These are phyloP conservation scores for Rhynchospora pubera DNA, from an alignment of 176 grass and related monocot species.

Conservation along the genomic window DNA sequence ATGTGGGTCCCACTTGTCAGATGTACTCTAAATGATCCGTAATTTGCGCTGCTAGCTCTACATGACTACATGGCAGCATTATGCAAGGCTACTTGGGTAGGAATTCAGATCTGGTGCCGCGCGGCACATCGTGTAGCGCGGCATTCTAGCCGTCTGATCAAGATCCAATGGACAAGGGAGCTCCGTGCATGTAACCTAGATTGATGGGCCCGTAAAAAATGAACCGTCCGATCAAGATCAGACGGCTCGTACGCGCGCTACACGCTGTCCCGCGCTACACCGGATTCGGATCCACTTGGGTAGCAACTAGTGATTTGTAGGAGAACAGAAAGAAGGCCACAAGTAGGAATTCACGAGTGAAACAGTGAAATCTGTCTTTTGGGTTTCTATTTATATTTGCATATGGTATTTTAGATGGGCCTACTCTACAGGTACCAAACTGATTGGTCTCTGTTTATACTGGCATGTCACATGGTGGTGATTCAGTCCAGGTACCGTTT, in stretches of 20 bases:
- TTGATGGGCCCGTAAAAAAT: too few species aligned
- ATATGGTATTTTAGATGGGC: not conserved
- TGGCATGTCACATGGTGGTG: not conserved
- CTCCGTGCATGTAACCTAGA: too few species aligned
- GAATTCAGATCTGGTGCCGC: too few species aligned
- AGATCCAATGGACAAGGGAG: too few species aligned
- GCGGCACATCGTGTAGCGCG: too few species aligned
- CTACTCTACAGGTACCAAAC: not conserved
- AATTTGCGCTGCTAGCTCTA: not conserved
- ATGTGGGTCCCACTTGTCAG: not conserved
- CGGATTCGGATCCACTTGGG: too few species aligned
- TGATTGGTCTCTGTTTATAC: not conserved
- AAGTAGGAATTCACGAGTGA: constrained; percentile 1
- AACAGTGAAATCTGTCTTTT: constrained; percentile 13
- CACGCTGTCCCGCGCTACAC: too few species aligned
- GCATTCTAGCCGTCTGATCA: too few species aligned
- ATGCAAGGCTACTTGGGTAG: not conserved
- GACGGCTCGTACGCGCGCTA: too few species aligned
- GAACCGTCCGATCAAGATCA: too few species aligned
- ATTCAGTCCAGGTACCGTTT: not conserved
- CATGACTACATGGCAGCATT: not conserved
- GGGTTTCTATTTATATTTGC: not conserved
- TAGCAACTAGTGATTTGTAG: not conserved
- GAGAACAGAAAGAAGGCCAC: not conserved
- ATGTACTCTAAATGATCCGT: not conserved